Evolutionary conservation across 306 rosid species (phyloP).

Genomic region (Sophora flavescens): DNA sequence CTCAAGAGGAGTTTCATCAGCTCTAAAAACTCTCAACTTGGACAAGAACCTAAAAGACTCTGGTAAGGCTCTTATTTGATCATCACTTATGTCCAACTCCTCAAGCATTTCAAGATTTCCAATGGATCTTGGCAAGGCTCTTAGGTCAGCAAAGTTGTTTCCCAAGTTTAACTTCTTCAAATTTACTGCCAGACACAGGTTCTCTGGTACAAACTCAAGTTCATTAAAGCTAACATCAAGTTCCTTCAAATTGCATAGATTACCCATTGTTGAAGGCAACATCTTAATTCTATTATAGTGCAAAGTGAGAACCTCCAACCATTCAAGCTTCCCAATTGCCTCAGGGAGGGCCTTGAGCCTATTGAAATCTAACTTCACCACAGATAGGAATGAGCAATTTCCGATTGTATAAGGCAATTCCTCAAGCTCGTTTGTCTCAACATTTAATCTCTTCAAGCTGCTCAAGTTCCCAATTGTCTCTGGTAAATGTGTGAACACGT

Average conservation of each 20-base stretch:
- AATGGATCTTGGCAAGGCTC: conserved; percentile 80
- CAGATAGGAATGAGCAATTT: conserved; percentile 67
- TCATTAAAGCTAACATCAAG: conserved; percentile 95
- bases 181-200: conserved; percentile 71
- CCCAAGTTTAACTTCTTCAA: conserved; percentile 74
- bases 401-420: conserved; percentile 87
- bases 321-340: conserved; percentile 85
- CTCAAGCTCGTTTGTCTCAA: conserved; percentile 80
- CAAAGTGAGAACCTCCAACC: conserved; percentile 73
- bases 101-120: conserved; percentile 93
- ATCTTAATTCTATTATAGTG: conserved; percentile 82
- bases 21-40: conserved; percentile 66
- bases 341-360: conserved; percentile 87
- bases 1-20: conserved; percentile 86
- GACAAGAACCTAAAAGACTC: conserved; percentile 80
- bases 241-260: conserved; percentile 72
- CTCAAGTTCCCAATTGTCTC: conserved; percentile 70
- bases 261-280: conserved; percentile 79
- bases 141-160: conserved; percentile 86
- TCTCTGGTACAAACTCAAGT: conserved; percentile 72
- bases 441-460: conserved; percentile 67
- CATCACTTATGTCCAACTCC: conserved; percentile 91
- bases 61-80: conserved; percentile 80
- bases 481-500: conserved; percentile 68
- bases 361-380: conserved; percentile 79